These are phyloP conservation scores for Bjerkandera adusta DNA, from an alignment of 1,284 basidiomycete species.

Conservation along the genomic window DNA sequence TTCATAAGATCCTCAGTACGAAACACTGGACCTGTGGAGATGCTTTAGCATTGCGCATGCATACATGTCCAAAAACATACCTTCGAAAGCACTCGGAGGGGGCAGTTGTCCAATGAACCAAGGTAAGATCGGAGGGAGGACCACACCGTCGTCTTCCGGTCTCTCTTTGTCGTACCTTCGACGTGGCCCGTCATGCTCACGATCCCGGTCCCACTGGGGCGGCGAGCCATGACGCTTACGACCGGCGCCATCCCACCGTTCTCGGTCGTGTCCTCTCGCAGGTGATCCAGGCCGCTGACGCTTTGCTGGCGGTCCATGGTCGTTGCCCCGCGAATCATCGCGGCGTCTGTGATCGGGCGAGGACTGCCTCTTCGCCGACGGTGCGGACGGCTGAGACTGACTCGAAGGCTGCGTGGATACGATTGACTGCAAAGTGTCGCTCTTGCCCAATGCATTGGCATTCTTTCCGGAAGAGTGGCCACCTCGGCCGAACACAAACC, in stretches of 20 bases:
- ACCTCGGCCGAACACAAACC: constrained; percentile 54
- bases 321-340: constrained; percentile 35
- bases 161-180: constrained; percentile 45
- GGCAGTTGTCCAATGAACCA: constrained; percentile 86
- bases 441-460: constrained; percentile 37
- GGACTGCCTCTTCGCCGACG: constrained; percentile 40
- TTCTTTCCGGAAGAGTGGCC: constrained; percentile 18
- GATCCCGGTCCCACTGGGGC: constrained; percentile 42
- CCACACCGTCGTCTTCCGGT: constrained; percentile 51
- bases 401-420: constrained; percentile 23
- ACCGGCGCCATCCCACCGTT: constrained; percentile 43
- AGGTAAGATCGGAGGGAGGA: constrained; percentile 67
- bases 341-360: constrained; percentile 51
- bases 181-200: constrained; percentile 37
- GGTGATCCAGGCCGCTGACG: constrained; percentile 54
- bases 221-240: constrained; percentile 47
- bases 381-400: constrained; percentile 18
- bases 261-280: constrained; percentile 46
- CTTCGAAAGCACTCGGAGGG: constrained; percentile 71
- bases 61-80: constrained; percentile 44
- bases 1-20: constrained; percentile 85
- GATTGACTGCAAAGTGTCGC: constrained; percentile 48
- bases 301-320: constrained; percentile 50
- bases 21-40: constrained; percentile 73
- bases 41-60: constrained; percentile 12